Percentiles rank a stretch among this genome's conserved stretches.
Evolutionary conservation across 164 flowering plant species (phyloP).

Genomic region (Umbellularia californica): DNA sequence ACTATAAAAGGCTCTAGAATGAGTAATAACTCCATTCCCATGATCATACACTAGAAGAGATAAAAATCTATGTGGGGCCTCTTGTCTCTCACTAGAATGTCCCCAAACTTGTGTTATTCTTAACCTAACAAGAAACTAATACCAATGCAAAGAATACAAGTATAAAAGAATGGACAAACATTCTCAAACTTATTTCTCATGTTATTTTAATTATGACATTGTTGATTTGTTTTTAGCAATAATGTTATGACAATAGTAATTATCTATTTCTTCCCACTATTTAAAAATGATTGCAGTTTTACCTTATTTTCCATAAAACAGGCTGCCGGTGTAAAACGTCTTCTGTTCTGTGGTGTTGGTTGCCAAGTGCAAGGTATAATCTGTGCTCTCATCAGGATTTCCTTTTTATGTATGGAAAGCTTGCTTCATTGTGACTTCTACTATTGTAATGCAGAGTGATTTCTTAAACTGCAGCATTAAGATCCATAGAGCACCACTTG

Average conservation of each 20-base stretch:
- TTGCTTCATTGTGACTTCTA: constrained; percentile 48
- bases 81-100: not conserved
- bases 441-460: constrained; percentile 72
- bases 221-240: not conserved
- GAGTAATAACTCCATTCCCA: not conserved
- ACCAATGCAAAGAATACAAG: not conserved
- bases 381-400: constrained; percentile 1
- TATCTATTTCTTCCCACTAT: not conserved
- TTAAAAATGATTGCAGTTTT: not conserved
- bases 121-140: no score
- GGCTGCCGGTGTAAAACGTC: constrained; percentile 97
- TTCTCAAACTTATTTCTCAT: not conserved
- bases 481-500: constrained; percentile 88
- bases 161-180: not conserved
- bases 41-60: not conserved
- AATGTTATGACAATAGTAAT: not conserved
- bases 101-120: not conserved
- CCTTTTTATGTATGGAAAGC: constrained; percentile 4
- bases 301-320: constrained; percentile 20
- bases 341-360: constrained; percentile 98
- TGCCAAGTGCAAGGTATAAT: constrained; percentile 94
- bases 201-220: no score
- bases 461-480: constrained; percentile 90
- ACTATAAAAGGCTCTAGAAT: no score
- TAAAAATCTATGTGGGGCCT: not conserved